A percentile compares a stretch with the other conserved stretches of the same genome.
These are phyloP conservation scores for Dendrothele bispora DNA, from an alignment of 768 basidiomycete genomes.

Conservation along the genomic window DNA sequence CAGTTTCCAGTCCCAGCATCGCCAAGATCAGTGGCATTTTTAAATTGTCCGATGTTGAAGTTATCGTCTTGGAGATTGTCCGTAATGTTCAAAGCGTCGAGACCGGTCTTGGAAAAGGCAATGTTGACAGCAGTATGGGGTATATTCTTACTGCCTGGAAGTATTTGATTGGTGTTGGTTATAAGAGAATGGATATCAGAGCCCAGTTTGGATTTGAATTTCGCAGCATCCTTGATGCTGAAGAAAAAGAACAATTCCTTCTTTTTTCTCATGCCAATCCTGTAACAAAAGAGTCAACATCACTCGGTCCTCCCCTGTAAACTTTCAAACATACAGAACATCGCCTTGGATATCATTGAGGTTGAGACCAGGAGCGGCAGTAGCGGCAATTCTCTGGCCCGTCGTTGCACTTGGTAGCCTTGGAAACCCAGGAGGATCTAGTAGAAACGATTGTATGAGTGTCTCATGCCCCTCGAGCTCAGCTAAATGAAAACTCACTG, in stretches of 20 bases:
- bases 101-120: constrained; percentile 20
- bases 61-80: constrained; percentile 11
- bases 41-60: constrained; percentile 13
- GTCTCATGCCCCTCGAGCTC: no score
- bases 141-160: constrained; percentile 8
- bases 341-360: constrained; percentile 26
- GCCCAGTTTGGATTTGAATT: constrained; percentile 1
- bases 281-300: background rate
- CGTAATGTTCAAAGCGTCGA: constrained; percentile 10
- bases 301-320: background rate
- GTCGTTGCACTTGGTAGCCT: background rate
- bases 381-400: background rate
- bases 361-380: constrained; percentile 12
- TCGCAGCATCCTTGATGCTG: background rate
- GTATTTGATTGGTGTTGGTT: constrained; percentile 14
- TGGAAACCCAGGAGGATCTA: constrained; percentile 6
- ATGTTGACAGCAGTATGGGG: constrained; percentile 20
- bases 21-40: constrained; percentile 5
- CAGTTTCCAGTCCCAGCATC: constrained; percentile 14
- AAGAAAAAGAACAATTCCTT: constrained; percentile 14
- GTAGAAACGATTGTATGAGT: no score
- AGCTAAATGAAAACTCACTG: no score
- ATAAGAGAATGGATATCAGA: constrained; percentile 11
- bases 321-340: constrained; percentile 17
- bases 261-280: constrained; percentile 14